Evolutionary conservation across 768 basidiomycete genomes (phyloP), one percentile per base, ranked within the genome.

Genomic region (Boletus tylopilopsis): DNA sequence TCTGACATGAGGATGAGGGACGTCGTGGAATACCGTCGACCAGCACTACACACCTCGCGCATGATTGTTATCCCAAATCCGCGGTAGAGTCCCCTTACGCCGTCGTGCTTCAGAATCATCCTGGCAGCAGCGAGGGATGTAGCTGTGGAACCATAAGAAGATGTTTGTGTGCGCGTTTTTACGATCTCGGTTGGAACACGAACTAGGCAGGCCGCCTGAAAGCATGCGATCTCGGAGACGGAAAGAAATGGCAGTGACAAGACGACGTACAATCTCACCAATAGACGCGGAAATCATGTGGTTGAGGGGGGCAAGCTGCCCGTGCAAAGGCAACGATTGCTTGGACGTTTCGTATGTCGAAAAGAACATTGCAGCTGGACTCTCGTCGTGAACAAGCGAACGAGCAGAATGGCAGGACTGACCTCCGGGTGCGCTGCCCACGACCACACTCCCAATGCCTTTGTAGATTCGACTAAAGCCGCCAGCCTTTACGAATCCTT

Each of bases 381-480:
- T 35, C 22, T 24, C 5, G 42, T 54, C 45, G 48, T 46, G 23
- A 21, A 44, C 22, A 27, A 41, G 25, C 18, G 12, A 34, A 33
- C 11, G n/a, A 41, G n/a, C 30, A 15, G n/a, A 37, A 39, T 0
- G 25, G n/a, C 11, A 43, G 16, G 16, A 48, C 73, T 55, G 64
- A 94, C 94, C 94, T 68, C 95, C 94, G 0, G 95, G 95, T 16
- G 94, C 93, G 63, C 93, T 93, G 18, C 95, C 95, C 18, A 97
- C 85, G 6, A 91, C 81, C 7, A 97, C 94, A 64, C 93, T 95
- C 23, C 94, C 94, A 5, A 99, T 73, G 8, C 95, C 95, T 57
- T 88, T 87, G 71, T 99, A 99, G 6, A 98, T 79, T 9, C 92
- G 94, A 43, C 70, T 80, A 68, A 97, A 90, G 0, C 94, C 96